Base-by-base conservation (phyloP, 2,329 filamentous ascomycete species). In the Myriangium duriaei region DNA sequence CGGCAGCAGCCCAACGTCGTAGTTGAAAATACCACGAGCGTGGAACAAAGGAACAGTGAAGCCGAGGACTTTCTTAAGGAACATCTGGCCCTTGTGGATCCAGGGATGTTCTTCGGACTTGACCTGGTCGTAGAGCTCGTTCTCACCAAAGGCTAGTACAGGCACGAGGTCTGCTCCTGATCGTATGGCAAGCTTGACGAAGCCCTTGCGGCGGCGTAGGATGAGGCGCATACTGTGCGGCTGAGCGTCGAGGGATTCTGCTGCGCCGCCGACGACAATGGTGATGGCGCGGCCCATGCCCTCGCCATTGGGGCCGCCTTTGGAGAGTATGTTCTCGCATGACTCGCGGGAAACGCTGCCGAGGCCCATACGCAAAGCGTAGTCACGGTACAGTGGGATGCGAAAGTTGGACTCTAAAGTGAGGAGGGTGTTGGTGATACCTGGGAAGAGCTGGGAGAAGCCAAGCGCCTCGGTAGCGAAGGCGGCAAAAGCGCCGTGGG, bases 361-460 rank as follows among this genome's bases (percentile, higher is more conserved):
- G 28, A 96, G 67, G 4, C 91, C 91, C 70, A 94, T 78, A 32
- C 79, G 74, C 32, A 96, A 69, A n/a, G 88, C 77, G 58, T 94
- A 96, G 59, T 98, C 88, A 42, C 91, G 76, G 60, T 96, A 95
- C 32, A 96, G 72, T 0, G 91, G 91, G 26, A 95, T 80, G 37
- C 84, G 79, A 60, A 98, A 96, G 63, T 96, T 98, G 37, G 80
- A 79, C 52, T 96, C 91, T n/a, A 98, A 73, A 0, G 91, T 98
- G 21, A 96, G 67, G 14, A 96, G 66, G 5, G 83, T 87, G 61
- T 96, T 96, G 32, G 82, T 94, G 58, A 98, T 94, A 42, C 86
- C 88, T 0, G 91, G 91, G 51, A 95, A 98, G 44, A 93, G 74
- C 40, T 82, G 75, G 0, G 74, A 71, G 58, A 95, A 96, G 0